Base-by-base conservation (phyloP, 164 flowering plant genomes). In the Macadamia tetraphylla region DNA sequence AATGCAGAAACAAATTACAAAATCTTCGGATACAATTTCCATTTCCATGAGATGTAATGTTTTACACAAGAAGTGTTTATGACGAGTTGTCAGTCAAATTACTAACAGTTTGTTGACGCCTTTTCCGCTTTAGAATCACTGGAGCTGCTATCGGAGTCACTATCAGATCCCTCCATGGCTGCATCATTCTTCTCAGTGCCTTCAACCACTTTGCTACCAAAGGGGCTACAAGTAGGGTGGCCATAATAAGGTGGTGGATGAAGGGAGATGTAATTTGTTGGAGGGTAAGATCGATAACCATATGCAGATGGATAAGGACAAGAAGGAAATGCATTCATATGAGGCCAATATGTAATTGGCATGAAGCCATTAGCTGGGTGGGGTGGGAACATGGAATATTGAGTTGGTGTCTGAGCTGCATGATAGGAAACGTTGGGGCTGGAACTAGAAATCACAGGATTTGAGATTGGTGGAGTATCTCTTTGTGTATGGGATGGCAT, bases 291-390 rank as follows among this genome's bases (percentile, higher is more conserved):
- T 64, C 40, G 75, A 55, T 73, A 82, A 29, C 78, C 78, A 71
- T 75, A 78, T 35, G 82, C 29, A 58, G 79, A 6, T 23, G 82
- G 77, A 62, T 62, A 74, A 17, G 74, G 77, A 40, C 71, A 63
- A 29, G 79, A 66, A 72, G 80, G 73, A 66, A 69, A 80, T 60
- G 77, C 65, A 65, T 65, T 77, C 43, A 79, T 75, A 35, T 76
- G 77, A 69, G 80, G 83, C 85, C 86, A 84, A 59, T 74, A 77
- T 49, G 77, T n/a, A 76, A 79, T 62, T 53, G 86, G 82, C 67
- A 79, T 57, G 67, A 81, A 73, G 17, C 78, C 44, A 67, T 79
- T 85, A 53, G 81, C 46, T 35, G 83, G 76, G 9, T 80, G 79
- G 15, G 75, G 73, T 53, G 80, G 76, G 55, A 79, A 72, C 42